A percentile compares a stretch with the other conserved stretches of the same genome.
Conservation (phyloP, 2,329 filamentous ascomycete species). For the Rhynchosporium agropyri region DNA sequence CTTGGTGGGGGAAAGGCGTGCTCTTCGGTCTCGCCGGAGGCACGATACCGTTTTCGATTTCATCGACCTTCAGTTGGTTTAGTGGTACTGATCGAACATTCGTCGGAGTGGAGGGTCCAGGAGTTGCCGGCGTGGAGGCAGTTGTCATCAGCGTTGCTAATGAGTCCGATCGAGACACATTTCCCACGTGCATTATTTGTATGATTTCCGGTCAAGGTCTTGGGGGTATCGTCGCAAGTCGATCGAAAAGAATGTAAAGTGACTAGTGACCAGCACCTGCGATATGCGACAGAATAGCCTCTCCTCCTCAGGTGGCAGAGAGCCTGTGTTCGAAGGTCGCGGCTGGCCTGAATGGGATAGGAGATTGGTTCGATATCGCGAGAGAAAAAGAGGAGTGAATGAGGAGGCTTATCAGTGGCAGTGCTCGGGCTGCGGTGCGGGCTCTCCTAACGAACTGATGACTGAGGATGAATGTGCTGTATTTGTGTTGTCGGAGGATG, state of each 20-base stretch:
- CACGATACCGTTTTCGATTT: slow-evolving; percentile 34
- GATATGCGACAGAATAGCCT: too few species aligned
- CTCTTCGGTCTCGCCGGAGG: slow-evolving; percentile 41
- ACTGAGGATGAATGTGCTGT: background rate
- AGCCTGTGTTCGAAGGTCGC: background rate
- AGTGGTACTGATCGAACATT: slow-evolving; percentile 32
- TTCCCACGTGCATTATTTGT: slow-evolving; percentile 13
- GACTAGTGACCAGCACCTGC: background rate
- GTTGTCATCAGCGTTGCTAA: slow-evolving; percentile 37
- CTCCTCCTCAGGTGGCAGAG: too few species aligned
- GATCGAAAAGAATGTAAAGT: background rate
- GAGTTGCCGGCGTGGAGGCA: slow-evolving; percentile 39
- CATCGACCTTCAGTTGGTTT: slow-evolving; percentile 35
- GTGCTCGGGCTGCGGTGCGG: background rate
- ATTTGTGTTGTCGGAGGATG: background rate
- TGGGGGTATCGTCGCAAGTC: background rate
- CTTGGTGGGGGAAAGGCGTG: slow-evolving; percentile 42
- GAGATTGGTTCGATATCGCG: background rate
- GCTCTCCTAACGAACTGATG: slow-evolving; percentile 4
- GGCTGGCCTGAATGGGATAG: background rate
- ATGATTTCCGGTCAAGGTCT: too few species aligned
- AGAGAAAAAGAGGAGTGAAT: background rate
- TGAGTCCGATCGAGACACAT: slow-evolving; percentile 27
- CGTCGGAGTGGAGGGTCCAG: slow-evolving; percentile 42
- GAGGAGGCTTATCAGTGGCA: slow-evolving; percentile 11